Evolutionary conservation across 169 alveolate species (phyloP).

Genomic region (Babesia gibsoni): DNA sequence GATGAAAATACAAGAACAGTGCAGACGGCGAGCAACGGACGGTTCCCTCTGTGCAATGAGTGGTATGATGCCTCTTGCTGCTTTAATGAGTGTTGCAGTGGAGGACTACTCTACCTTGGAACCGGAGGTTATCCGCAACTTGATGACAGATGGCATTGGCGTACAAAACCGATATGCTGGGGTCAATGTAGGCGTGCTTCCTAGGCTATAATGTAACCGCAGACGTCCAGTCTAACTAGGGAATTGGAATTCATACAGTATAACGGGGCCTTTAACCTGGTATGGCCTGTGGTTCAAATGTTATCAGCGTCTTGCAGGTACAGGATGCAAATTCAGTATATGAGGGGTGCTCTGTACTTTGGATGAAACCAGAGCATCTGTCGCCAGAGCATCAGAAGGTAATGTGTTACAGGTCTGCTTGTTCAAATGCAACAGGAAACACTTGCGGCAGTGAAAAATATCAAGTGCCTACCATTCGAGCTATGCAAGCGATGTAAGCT

Average conservation of each 20-base stretch:
- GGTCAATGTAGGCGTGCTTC: slow-evolving; percentile 15
- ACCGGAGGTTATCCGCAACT: neutral
- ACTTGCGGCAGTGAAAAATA: slow-evolving; percentile 5
- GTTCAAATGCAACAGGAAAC: slow-evolving; percentile 14
- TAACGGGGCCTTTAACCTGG: slow-evolving; percentile 50
- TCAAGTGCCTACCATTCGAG: slow-evolving; percentile 52
- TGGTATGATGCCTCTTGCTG: neutral
- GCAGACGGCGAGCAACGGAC: slow-evolving; percentile 14
- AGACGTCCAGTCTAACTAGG: neutral
- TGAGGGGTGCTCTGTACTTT: slow-evolving; percentile 34
- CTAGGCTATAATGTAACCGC: neutral
- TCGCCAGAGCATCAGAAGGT: slow-evolving; percentile 49
- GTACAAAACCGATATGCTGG: slow-evolving; percentile 1
- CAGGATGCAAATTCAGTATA: slow-evolving; percentile 1
- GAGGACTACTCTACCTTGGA: slow-evolving; percentile 23
- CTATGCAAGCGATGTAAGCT: slow-evolving; percentile 46
- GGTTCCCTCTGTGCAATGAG: slow-evolving; percentile 39
- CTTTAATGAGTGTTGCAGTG: neutral
- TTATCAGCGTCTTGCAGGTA: neutral
- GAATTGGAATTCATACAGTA: slow-evolving; percentile 61
- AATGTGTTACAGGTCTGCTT: neutral
- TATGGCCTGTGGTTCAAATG: neutral
- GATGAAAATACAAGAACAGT: neutral
- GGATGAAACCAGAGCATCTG: slow-evolving; percentile 53
- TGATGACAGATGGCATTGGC: slow-evolving; percentile 8